phyloP scores from a whole-genome alignment of 257 asterid genomes.

The Penstemon davidsonii region DNA sequence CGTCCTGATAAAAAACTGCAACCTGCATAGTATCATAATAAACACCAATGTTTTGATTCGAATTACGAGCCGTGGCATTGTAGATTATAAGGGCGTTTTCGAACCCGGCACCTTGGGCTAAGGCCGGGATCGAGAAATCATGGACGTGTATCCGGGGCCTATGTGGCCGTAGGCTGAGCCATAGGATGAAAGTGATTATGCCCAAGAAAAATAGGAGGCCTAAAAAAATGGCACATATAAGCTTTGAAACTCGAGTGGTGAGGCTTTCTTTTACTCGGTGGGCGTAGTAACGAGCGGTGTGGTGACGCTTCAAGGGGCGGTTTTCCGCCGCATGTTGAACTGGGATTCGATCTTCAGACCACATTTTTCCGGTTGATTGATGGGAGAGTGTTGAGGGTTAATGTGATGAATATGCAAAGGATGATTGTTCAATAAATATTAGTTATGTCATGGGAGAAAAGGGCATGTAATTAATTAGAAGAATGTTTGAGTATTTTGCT shows the following conservation, averaged over 20 bases:
- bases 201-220: slow-evolving; percentile 61
- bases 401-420: neutral
- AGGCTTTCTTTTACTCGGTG: slow-evolving; percentile 82
- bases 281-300: slow-evolving; percentile 72
- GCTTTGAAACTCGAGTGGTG: slow-evolving; percentile 68
- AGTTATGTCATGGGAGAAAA: neutral
- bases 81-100: slow-evolving; percentile 48
- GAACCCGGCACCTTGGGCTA: slow-evolving; percentile 41
- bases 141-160: slow-evolving; percentile 70
- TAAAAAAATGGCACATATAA: slow-evolving; percentile 63
- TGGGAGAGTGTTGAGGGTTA: neutral
- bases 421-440: neutral
- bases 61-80: slow-evolving; percentile 66
- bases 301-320: slow-evolving; percentile 56
- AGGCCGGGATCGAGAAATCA: slow-evolving; percentile 57
- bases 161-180: slow-evolving; percentile 92
- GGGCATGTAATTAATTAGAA: neutral
- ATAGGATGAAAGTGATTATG: slow-evolving; percentile 69
- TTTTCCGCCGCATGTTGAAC: slow-evolving; percentile 26
- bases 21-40: slow-evolving; percentile 60
- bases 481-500: slow-evolving; percentile 28
- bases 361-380: slow-evolving; percentile 23
- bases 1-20: slow-evolving; percentile 50
- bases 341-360: slow-evolving; percentile 39
- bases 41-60: slow-evolving; percentile 63